Base-by-base conservation (phyloP, 2,329 filamentous ascomycete species). In the Dothideomycetidae sp. region DNA sequence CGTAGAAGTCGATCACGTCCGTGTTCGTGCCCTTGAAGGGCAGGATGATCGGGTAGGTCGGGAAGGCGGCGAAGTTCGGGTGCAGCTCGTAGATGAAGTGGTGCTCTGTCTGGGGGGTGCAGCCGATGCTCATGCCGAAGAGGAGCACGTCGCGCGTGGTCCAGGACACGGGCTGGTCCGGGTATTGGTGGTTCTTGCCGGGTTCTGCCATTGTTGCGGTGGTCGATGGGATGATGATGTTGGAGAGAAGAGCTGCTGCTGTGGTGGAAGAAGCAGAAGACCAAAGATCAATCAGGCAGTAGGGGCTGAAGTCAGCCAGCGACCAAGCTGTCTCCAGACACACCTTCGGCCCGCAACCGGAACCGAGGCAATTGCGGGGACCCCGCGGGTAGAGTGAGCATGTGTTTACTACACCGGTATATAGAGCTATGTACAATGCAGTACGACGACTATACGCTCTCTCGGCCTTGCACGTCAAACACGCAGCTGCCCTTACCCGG, bases 51-150 rank as follows among this genome's bases (percentile, higher is more conserved):
- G 83, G 74, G 58, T 92, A 93, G 30, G 85, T 93, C 12, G 86
- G 86, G 60, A 94, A 94, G 50, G 82, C 80, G 44, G 78, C 62
- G 57, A 94, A 94, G 41, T 81, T 70, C 31, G 85, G 83, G 56
- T 93, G 78, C 36, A 92, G 72, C 62, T 94, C 84, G 52, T 85
- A 94, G 62, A 93, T 76, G 56, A 88, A 93, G 56, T 93, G 84
- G 53, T 93, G 73, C 67, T 94, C 86, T 50, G 93, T 77, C n/a
- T 71, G 70, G 1, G 36, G 36, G 10, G 74, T 88, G 54, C 71
- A 77, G 40, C 86, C 86, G 56, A 94, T 88, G 62, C 79, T 88
- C 60, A 80, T 79, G 49, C 86, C 85, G 58, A 94, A 94, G 44
- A 96, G 75, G 44, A 94, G 68, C 23, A 78, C 74, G 66, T 94